Evolutionary conservation across 2,329 filamentous ascomycete species (phyloP), one percentile per base, ranked within the genome.

Genomic region (Chaetomium sp.): DNA sequence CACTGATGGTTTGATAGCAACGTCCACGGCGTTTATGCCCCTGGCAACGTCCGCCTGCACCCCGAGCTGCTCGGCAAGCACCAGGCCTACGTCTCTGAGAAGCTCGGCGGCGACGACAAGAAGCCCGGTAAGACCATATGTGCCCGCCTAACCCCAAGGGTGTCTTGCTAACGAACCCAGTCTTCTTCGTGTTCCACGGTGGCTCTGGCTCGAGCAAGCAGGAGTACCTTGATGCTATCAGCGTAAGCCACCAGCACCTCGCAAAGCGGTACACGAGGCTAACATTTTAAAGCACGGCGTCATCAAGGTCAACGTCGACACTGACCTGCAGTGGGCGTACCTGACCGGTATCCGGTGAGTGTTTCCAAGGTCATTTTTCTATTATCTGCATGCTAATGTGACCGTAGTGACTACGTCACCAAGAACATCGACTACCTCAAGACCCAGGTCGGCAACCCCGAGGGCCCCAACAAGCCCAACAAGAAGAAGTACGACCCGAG

Each of bases 161-260:
- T n/a, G 8, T 7, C 10, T 33, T 3, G 21, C 65, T 69, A 33
- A 69, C 55, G 0, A 2, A 21, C 5, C 19, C 29, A 70, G 91
- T 98, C 77, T 98, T 93, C 88, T 92, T 99, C 75, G 95, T 99
- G 79, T 99, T 99, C 90, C 95, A 99, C 86, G 95, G 95, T 75
- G 95, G 95, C 74, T 96, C 92, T 70, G 95, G 95, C 72, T 96
- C 91, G 71, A 85, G 86, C 78, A 96, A 97, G 85, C 81, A 92
- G 73, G 95, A 99, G 83, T 99, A 91, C 86, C 85, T 83, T 69
- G 87, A 92, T 74, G 94, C 93, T 76, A 97, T 97, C 80, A 57
- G 67, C 62, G 63, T 68, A 64, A 60, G 7, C 3, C 50, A 38
- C 29, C 4, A 25, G 33, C 38, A 49, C 23, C 49, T 9, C 13